Evolutionary conservation across 768 basidiomycete species (phyloP).

Genomic region (Suillus lakei): DNA sequence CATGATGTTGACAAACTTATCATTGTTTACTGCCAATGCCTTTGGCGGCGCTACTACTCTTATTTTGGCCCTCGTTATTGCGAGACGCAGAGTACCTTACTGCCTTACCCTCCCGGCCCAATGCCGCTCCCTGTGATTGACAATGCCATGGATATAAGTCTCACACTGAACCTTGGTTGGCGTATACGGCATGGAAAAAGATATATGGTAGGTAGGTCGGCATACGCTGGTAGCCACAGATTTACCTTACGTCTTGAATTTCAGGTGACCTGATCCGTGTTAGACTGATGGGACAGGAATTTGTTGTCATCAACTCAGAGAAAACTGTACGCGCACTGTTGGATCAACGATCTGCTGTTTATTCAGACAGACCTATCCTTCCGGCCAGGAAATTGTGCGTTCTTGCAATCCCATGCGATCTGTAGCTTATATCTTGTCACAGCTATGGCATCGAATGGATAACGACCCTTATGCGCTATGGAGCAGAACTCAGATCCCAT

Average conservation of each 20-base stretch:
- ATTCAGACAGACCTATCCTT: conserved; percentile 11
- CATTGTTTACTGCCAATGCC: neutral
- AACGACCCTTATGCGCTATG: conserved; percentile 25
- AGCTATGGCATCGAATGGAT: conserved; percentile 33
- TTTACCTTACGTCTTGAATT: neutral
- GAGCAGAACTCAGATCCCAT: conserved; percentile 22
- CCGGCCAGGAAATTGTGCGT: neutral
- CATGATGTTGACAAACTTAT: neutral
- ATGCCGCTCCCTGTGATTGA: conserved; percentile 33
- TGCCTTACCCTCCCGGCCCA: conserved; percentile 35
- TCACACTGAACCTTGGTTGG: conserved; percentile 36
- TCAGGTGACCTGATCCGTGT: neutral
- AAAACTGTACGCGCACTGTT: conserved; percentile 4
- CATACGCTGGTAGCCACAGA: neutral
- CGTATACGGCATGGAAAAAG: conserved; percentile 35
- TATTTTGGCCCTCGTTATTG: neutral
- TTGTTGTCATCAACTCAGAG: conserved; percentile 12
- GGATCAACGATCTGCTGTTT: conserved; percentile 12
- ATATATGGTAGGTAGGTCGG: conserved; percentile 33
- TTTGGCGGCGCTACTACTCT: neutral
- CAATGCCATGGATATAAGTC: conserved; percentile 29
- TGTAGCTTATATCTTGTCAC: neutral
- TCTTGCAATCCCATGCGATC: neutral
- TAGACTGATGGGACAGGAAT: neutral
- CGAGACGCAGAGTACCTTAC: neutral